These are phyloP conservation scores for Pyrenochaeta sp. DNA, from an alignment of 2,329 filamentous ascomycete genomes.

Conservation along the genomic window DNA sequence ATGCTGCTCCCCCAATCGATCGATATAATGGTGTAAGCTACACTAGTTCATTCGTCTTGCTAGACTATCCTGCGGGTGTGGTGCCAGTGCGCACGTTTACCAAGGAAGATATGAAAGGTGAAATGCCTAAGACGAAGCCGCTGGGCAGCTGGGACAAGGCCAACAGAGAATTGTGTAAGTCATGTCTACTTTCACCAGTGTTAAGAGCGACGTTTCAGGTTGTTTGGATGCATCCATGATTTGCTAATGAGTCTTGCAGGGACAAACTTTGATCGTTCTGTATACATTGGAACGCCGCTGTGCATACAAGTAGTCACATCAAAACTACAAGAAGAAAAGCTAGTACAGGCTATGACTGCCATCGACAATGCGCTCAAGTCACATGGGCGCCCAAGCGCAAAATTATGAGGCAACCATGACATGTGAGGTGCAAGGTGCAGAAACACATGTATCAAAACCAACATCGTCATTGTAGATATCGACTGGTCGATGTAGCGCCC, in stretches of 20 bases:
- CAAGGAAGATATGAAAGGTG: conserved; percentile 60
- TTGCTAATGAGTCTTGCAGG: conserved; percentile 26
- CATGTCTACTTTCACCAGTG: too few species aligned
- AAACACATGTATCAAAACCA: too few species aligned
- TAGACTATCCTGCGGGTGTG: conserved; percentile 69
- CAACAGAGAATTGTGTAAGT: conserved; percentile 65
- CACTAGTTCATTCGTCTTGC: conserved; percentile 67
- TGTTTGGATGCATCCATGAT: neutral
- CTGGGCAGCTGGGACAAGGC: conserved; percentile 68
- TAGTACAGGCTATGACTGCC: conserved; percentile 63
- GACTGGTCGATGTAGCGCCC: too few species aligned
- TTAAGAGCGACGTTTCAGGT: conserved; percentile 20
- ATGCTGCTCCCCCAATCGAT: conserved; percentile 70
- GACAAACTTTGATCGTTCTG: conserved; percentile 60
- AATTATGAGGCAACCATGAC: conserved; percentile 11
- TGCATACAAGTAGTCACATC: conserved; percentile 67
- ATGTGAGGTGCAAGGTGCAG: too few species aligned
- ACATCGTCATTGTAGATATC: too few species aligned
- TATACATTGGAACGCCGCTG: conserved; percentile 64
- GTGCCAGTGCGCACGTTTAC: conserved; percentile 63
- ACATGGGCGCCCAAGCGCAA: conserved; percentile 11
- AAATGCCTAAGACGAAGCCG: conserved; percentile 51
- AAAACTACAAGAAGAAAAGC: conserved; percentile 62
- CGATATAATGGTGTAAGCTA: conserved; percentile 70
- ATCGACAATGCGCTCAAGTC: conserved; percentile 58